phyloP scores from a whole-genome alignment of 257 asterid species.

The Mentha longifolia region DNA sequence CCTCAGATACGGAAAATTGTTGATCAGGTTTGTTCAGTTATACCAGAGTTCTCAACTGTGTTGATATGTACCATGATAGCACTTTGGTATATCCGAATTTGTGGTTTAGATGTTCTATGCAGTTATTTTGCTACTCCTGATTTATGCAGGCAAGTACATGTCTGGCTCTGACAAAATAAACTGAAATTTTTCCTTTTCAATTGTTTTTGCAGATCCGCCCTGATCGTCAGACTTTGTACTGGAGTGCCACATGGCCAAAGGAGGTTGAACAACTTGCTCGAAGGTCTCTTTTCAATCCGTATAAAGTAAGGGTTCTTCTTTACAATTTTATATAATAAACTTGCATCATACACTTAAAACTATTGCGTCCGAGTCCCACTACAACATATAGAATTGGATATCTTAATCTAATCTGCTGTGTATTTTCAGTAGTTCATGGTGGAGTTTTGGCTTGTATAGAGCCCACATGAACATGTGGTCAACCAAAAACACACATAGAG shows the following conservation, averaged over 20 bases:
- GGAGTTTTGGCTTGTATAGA: background rate
- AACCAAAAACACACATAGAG: background rate
- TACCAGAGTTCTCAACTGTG: background rate
- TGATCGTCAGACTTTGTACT: slow-evolving; percentile 95
- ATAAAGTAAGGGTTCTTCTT: slow-evolving; percentile 60
- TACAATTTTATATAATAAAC: background rate
- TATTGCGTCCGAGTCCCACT: slow-evolving; percentile 8
- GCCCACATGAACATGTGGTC: slow-evolving; percentile 7
- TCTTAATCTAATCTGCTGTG: background rate
- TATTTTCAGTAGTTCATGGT: background rate
- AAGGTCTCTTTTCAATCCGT: slow-evolving; percentile 70
- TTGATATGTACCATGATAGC: background rate
- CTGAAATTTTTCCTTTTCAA: background rate
- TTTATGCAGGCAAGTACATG: background rate
- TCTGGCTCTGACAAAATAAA: background rate
- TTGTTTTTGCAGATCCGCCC: slow-evolving; percentile 79
- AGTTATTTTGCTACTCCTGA: background rate
- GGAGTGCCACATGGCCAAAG: slow-evolving; percentile 99
- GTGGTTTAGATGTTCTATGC: slow-evolving; percentile 6
- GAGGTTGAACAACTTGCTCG: slow-evolving; percentile 97
- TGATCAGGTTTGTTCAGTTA: slow-evolving; percentile 63
- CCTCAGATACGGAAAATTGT: slow-evolving; percentile 89
- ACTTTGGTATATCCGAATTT: background rate
- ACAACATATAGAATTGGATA: background rate
- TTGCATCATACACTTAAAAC: background rate